phyloP scores from a whole-genome alignment of 345 rosid genomes.

The Aquilaria yunnanensis region DNA sequence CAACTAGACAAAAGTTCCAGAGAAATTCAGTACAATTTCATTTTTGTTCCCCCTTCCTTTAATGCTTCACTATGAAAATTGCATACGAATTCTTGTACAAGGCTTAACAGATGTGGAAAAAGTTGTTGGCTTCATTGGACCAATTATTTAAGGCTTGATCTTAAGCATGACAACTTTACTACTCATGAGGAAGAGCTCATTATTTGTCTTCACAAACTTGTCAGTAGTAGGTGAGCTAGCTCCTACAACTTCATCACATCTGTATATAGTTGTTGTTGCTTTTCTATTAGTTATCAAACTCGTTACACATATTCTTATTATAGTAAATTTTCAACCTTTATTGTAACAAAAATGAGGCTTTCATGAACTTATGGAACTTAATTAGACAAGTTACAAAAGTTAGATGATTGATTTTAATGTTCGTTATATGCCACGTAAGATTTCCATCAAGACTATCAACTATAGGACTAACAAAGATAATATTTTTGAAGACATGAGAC shows the following conservation, averaged over 20 bases:
- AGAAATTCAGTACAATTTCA: slow-evolving; percentile 56
- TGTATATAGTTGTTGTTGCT: too few relatives aligned
- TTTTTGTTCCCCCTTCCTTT: not conserved
- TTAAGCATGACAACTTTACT: slow-evolving; percentile 74
- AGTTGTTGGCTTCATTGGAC: slow-evolving; percentile 94
- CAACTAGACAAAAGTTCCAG: slow-evolving; percentile 85
- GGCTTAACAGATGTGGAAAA: slow-evolving; percentile 84
- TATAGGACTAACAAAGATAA: too few relatives aligned
- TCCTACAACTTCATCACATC: not conserved
- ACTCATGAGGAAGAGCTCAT: slow-evolving; percentile 77
- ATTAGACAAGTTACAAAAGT: too few relatives aligned
- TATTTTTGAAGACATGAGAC: too few relatives aligned
- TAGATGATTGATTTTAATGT: too few relatives aligned
- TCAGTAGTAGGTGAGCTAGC: slow-evolving; percentile 66
- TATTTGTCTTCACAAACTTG: slow-evolving; percentile 52
- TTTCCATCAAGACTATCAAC: too few relatives aligned
- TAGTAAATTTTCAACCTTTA: too few relatives aligned
- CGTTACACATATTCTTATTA: too few relatives aligned
- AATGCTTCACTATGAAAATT: not conserved
- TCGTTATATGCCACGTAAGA: too few relatives aligned
- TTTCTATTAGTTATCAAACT: too few relatives aligned
- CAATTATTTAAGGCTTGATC: slow-evolving; percentile 86
- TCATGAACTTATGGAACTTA: too few relatives aligned
- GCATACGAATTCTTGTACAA: slow-evolving; percentile 19
- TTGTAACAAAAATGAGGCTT: too few relatives aligned